Percentiles rank a stretch among this genome's conserved stretches.
Conservation (phyloP, 805 yeast species). For the Cyberlindnera galapagoensis region DNA sequence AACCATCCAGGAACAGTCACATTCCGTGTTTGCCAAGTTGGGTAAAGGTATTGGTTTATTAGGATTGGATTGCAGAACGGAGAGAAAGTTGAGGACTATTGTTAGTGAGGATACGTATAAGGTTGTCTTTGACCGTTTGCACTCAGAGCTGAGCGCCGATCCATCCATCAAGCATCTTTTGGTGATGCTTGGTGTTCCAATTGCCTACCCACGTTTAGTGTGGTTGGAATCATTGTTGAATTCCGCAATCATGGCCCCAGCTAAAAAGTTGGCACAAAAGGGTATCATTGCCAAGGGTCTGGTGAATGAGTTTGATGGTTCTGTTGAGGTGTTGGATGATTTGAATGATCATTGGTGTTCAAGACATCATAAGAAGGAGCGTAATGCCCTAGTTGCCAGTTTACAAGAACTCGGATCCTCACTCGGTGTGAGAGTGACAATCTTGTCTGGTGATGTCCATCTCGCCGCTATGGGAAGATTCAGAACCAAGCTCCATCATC, state of each 20-base stretch:
- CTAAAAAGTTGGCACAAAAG: conserved; percentile 51
- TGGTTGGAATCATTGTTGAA: conserved; percentile 78
- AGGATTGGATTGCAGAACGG: conserved; percentile 93
- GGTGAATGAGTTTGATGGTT: conserved; percentile 89
- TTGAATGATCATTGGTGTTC: conserved; percentile 97
- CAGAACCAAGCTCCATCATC: conserved; percentile 46
- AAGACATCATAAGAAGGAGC: conserved; percentile 74
- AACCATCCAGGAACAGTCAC: conserved; percentile 57
- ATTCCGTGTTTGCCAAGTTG: conserved; percentile 64
- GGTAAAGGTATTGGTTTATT: conserved; percentile 68
- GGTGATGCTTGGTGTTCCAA: conserved; percentile 89
- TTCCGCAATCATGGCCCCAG: conserved; percentile 54
- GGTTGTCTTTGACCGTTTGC: conserved; percentile 51
- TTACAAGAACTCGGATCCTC: conserved; percentile 62
- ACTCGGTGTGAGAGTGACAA: conserved; percentile 68
- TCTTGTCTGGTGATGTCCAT: conserved; percentile 92
- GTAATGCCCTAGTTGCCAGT: conserved; percentile 59
- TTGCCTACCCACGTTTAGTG: conserved; percentile 88
- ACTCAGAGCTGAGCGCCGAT: conserved; percentile 42
- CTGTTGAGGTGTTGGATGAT: conserved; percentile 86
- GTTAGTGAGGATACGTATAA: conserved; percentile 51
- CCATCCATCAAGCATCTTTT: conserved; percentile 66
- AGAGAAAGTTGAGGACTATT: conserved; percentile 59
- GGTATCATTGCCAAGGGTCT: conserved; percentile 65
- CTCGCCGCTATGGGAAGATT: conserved; percentile 79